Conservation (phyloP, 73 alveolate species). For the Tetrahymena borealis region DNA sequence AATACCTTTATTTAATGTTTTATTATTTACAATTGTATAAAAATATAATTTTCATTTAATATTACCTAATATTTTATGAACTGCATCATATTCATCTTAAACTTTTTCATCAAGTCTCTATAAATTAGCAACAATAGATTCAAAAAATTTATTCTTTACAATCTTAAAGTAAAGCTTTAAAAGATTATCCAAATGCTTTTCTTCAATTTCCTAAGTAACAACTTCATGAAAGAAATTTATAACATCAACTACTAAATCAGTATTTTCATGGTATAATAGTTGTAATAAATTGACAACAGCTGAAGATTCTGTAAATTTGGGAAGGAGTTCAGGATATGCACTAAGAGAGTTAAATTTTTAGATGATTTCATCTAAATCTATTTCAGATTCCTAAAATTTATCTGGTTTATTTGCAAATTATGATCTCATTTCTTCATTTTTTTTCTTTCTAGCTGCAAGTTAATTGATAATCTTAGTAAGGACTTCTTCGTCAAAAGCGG, state of each 20-base stretch:
- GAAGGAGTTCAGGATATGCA: background rate
- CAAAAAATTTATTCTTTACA: background rate
- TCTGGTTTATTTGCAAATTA: background rate
- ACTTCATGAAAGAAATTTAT: background rate
- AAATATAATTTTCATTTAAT: background rate
- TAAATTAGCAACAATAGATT: background rate
- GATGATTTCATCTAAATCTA: background rate
- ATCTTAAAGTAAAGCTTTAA: background rate
- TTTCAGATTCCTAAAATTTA: background rate
- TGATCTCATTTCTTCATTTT: background rate
- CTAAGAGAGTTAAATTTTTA: background rate
- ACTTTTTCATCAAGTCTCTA: background rate
- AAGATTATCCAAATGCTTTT: background rate
- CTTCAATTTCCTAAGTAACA: background rate
- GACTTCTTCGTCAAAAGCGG: background rate
- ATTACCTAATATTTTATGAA: background rate
- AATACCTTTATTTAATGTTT: background rate
- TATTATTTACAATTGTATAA: background rate
- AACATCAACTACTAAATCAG: background rate
- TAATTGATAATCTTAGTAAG: background rate
- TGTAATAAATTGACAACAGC: background rate
- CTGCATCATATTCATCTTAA: background rate
- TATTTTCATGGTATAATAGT: background rate
- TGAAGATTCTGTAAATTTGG: background rate
- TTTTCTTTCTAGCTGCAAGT: background rate